These are phyloP conservation scores for Halophytophthora batemanensis DNA, from an alignment of 352 stramenopile genomes.

Conservation along the genomic window DNA sequence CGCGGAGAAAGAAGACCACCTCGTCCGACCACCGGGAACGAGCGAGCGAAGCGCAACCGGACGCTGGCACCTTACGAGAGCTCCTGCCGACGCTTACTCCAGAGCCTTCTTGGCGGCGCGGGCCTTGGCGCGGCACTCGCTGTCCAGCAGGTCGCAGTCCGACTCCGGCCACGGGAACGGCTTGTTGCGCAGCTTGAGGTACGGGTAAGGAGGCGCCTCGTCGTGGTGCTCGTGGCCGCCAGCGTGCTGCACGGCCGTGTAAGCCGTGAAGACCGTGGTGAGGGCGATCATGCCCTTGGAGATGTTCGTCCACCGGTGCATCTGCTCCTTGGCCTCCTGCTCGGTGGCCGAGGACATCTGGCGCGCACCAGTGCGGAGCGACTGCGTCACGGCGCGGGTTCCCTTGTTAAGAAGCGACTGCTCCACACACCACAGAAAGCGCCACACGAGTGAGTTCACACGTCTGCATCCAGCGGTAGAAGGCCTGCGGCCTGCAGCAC, in stretches of 20 bases:
- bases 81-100: conserved; percentile 33
- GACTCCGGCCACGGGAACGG: conserved; percentile 81
- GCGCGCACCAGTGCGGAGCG: conserved; percentile 54
- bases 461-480: neutral
- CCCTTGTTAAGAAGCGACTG: conserved; percentile 69
- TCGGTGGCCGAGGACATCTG: conserved; percentile 81
- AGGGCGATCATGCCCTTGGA: conserved; percentile 82
- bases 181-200: conserved; percentile 89
- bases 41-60: too few relatives aligned
- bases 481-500: too few relatives aligned
- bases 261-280: conserved; percentile 50
- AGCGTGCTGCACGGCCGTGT: conserved; percentile 57
- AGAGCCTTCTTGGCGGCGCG: conserved; percentile 66
- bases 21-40: neutral
- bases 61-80: conserved; percentile 12
- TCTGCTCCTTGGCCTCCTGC: conserved; percentile 84
- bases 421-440: neutral
- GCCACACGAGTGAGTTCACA: neutral
- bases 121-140: conserved; percentile 63
- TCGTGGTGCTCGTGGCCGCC: conserved; percentile 63
- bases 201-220: conserved; percentile 60
- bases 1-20: neutral
- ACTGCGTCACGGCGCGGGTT: conserved; percentile 47
- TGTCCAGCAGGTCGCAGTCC: conserved; percentile 79
- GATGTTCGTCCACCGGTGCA: conserved; percentile 82